Percentiles rank a stretch among this genome's conserved stretches.
phyloP scores from a whole-genome alignment of 495 filamentous ascomycete species.

The Penicillium cosmopolitanum region DNA sequence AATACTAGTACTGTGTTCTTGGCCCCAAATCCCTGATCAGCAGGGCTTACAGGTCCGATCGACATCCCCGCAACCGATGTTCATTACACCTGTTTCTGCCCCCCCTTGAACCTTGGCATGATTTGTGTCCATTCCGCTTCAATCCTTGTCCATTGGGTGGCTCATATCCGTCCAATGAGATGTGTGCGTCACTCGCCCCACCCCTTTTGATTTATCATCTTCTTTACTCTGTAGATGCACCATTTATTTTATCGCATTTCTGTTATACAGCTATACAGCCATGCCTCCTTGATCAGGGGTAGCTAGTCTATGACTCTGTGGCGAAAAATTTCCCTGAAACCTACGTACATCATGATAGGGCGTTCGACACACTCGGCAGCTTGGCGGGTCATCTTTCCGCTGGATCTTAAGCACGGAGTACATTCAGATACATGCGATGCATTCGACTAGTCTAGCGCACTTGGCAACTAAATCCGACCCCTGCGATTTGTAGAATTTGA shows the following conservation, averaged over 20 bases:
- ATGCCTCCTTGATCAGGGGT: too few relatives aligned
- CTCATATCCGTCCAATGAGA: slow-evolving; percentile 14
- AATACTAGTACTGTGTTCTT: background rate
- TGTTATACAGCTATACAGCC: too few relatives aligned
- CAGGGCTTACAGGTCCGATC: background rate
- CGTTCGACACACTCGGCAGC: too few relatives aligned
- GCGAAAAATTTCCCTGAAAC: too few relatives aligned
- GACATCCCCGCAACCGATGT: background rate
- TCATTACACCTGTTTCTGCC: background rate
- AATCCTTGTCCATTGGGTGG: slow-evolving; percentile 12
- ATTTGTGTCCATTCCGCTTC: background rate
- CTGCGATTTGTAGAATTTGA: background rate
- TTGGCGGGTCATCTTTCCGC: too few relatives aligned
- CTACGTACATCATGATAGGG: too few relatives aligned
- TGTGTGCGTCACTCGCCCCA: background rate
- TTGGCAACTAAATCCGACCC: background rate
- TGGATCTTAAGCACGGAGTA: too few relatives aligned
- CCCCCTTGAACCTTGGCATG: background rate
- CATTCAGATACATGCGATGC: background rate
- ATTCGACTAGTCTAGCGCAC: background rate
- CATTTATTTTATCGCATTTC: background rate
- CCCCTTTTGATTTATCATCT: background rate
- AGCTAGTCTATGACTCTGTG: too few relatives aligned
- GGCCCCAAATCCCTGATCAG: background rate
- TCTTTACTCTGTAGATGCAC: background rate